Evolutionary conservation across 164 flowering plant genomes (phyloP).

Genomic region (Taxillus chinensis): DNA sequence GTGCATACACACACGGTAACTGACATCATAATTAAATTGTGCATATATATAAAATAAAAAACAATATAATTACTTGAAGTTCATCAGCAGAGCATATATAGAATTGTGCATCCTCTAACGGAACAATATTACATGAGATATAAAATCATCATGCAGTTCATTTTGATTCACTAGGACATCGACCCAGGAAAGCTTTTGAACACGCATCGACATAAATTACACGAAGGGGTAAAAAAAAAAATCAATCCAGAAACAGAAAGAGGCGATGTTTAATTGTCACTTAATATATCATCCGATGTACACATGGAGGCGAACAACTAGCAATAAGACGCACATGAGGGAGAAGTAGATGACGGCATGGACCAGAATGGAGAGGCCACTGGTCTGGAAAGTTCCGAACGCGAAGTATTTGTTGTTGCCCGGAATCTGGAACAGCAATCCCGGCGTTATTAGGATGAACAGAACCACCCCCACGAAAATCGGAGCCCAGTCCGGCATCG

Average conservation of each 20-base stretch:
- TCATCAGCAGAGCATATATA: no score
- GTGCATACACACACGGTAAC: no score
- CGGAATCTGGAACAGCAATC: conserved; percentile 51
- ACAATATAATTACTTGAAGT: no score
- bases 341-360: conserved; percentile 53
- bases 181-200: no score
- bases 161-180: no score
- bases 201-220: not conserved
- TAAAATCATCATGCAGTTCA: no score
- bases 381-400: conserved; percentile 55
- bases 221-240: no score
- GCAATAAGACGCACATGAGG: conserved; percentile 48
- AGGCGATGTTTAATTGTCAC: not conserved
- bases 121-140: no score
- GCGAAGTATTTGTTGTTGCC: conserved; percentile 33
- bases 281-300: conserved; percentile 22
- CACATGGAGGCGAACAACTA: conserved; percentile 45
- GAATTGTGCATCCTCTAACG: no score
- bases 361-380: conserved; percentile 45
- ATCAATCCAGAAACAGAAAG: not conserved
- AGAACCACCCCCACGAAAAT: conserved; percentile 54
- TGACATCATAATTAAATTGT: no score
- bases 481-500: conserved; percentile 70
- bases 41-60: no score
- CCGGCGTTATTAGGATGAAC: conserved; percentile 55